Conservation (phyloP, 2,329 filamentous ascomycete species). For the Alternaria rosae region DNA sequence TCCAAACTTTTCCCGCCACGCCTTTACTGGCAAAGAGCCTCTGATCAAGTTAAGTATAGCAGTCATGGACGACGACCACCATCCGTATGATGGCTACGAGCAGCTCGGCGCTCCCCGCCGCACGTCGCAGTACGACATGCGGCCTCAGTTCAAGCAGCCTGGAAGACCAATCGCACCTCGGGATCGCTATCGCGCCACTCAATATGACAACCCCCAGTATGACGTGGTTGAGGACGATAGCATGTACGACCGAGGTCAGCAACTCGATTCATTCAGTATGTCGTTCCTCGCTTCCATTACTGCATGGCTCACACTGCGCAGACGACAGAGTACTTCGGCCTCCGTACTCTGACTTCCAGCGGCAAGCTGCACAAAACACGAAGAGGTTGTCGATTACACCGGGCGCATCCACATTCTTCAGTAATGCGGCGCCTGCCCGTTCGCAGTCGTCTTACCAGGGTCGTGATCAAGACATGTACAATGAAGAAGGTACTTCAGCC, state of each 20-base stretch:
- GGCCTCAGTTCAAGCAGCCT: conserved; percentile 21
- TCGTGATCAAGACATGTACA: not conserved
- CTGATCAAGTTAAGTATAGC: not conserved
- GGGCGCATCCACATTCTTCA: conserved; percentile 18
- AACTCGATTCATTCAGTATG: conserved; percentile 61
- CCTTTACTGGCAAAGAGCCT: not conserved
- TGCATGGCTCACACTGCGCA: conserved; percentile 20
- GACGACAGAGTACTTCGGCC: conserved; percentile 47
- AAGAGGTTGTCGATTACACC: conserved; percentile 50
- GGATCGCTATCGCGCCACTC: conserved; percentile 35
- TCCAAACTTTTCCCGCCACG: not conserved
- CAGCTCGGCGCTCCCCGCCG: not conserved
- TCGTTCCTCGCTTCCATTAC: not conserved
- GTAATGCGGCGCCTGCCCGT: conserved; percentile 6
- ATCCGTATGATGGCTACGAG: conserved; percentile 19
- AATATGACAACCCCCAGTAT: conserved; percentile 22
- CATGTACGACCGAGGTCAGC: conserved; percentile 17
- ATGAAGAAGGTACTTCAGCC: not conserved
- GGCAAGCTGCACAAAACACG: conserved; percentile 44
- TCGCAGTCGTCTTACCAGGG: conserved; percentile 7
- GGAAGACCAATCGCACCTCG: conserved; percentile 18
- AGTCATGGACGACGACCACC: conserved; percentile 29
- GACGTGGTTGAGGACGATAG: conserved; percentile 38
- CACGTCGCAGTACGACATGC: conserved; percentile 21
- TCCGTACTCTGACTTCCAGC: conserved; percentile 42